Evolutionary conservation across 2,329 filamentous ascomycete species (phyloP).

Genomic region (Trichophyton schoenleinii): DNA sequence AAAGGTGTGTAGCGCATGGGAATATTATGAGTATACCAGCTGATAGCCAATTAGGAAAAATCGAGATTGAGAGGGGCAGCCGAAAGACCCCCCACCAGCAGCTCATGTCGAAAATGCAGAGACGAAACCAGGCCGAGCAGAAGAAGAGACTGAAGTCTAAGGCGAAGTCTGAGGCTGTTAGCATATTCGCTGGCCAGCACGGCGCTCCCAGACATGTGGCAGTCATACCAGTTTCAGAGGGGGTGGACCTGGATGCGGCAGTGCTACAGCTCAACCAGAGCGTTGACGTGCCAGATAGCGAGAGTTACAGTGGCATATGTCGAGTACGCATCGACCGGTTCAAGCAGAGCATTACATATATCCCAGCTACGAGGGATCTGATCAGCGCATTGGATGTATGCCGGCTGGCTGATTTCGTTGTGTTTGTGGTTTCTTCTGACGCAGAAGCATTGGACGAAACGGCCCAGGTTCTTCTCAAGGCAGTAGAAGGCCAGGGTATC

Average conservation of each 20-base stretch:
- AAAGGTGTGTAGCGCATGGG: conserved; percentile 51
- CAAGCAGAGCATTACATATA: conserved; percentile 85
- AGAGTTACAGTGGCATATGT: conserved; percentile 45
- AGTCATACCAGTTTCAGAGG: conserved; percentile 67
- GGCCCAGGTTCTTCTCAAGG: conserved; percentile 72
- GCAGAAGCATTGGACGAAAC: conserved; percentile 65
- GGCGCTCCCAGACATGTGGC: conserved; percentile 81
- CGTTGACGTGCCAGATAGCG: conserved; percentile 60
- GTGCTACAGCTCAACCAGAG: conserved; percentile 62
- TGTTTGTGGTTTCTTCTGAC: conserved; percentile 70
- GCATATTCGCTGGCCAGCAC: conserved; percentile 73
- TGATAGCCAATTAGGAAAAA: conserved; percentile 46
- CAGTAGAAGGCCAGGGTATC: conserved; percentile 85
- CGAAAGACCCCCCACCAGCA: conserved; percentile 90
- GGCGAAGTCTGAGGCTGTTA: conserved; percentile 66
- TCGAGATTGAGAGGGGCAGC: conserved; percentile 55
- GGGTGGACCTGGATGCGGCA: conserved; percentile 54
- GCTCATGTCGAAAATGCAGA: conserved; percentile 93
- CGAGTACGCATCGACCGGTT: conserved; percentile 73
- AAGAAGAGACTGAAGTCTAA: conserved; percentile 70
- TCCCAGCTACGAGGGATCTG: conserved; percentile 61
- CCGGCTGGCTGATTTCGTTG: conserved; percentile 77
- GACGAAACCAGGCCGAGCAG: conserved; percentile 89
- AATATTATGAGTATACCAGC: not conserved
- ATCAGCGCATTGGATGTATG: conserved; percentile 72